phyloP scores from a whole-genome alignment of 495 filamentous ascomycete genomes.

The Neurospora sp. region DNA sequence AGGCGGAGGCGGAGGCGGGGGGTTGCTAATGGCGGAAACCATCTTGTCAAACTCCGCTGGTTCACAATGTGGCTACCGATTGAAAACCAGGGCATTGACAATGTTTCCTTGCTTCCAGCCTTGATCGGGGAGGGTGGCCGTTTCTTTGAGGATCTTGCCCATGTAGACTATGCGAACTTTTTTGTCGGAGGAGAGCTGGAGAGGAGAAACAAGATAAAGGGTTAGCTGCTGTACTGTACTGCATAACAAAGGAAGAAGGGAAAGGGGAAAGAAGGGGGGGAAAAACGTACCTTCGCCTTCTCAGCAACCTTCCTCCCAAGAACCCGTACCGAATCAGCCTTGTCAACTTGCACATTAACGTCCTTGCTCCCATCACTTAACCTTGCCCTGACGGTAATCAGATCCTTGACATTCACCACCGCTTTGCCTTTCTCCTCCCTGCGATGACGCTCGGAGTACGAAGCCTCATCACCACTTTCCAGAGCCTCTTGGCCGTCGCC shows the following conservation, averaged over 20 bases:
- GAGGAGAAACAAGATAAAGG: too few relatives aligned
- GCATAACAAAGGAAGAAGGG: not conserved
- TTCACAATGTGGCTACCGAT: slow-evolving; percentile 25
- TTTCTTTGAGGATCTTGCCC: slow-evolving; percentile 67
- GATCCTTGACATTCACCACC: slow-evolving; percentile 33
- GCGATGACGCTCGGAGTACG: slow-evolving; percentile 32
- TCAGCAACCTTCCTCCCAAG: slow-evolving; percentile 54
- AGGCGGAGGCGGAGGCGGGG: not conserved
- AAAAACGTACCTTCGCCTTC: slow-evolving; percentile 49
- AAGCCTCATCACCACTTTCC: slow-evolving; percentile 37
- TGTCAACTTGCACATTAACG: slow-evolving; percentile 48
- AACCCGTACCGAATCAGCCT: slow-evolving; percentile 51
- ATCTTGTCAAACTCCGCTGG: slow-evolving; percentile 1
- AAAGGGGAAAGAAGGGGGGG: too few relatives aligned
- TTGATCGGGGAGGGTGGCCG: slow-evolving; percentile 49
- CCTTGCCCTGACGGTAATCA: slow-evolving; percentile 52
- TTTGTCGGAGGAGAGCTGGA: slow-evolving; percentile 41
- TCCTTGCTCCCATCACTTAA: slow-evolving; percentile 65
- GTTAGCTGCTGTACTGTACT: too few relatives aligned
- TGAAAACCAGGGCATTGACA: slow-evolving; percentile 69
- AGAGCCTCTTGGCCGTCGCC: slow-evolving; percentile 23
- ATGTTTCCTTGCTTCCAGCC: slow-evolving; percentile 71
- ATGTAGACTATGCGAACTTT: slow-evolving; percentile 65
- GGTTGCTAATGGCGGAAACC: not conserved
- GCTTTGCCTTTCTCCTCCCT: slow-evolving; percentile 59